Evolutionary conservation across 345 rosid species (phyloP), one percentile per base, ranked within the genome.

Genomic region (Anastatica hierochuntica): DNA sequence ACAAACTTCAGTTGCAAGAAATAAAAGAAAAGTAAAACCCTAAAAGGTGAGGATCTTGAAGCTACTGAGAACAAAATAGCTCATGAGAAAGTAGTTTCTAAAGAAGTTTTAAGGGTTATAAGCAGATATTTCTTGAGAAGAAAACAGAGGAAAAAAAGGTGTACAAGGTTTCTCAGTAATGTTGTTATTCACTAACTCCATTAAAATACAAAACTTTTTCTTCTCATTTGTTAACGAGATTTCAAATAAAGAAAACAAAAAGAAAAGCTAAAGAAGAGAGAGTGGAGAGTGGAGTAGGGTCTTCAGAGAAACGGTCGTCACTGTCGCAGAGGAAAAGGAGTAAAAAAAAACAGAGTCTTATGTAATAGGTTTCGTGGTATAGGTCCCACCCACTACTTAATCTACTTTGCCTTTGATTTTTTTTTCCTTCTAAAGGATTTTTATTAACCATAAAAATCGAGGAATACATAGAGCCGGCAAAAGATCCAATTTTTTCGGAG

Each of bases 341-440:
- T 29, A 46, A 31, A 40, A 23, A 72, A 41, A 67, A 66, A 75
- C 71, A 70, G 62, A 63, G 60, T 56, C 63, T 71, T 58, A 64
- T 68, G 35, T 69, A 68, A 58, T 60, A 77, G 74, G 72, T 74
- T 75, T 75, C 62, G 1, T 10, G 21, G 53, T n/a, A n/a, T 52
- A 66, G 81, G 71, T 52, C n/a, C n/a, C n/a, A n/a, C 76, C 80
- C 70, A 53, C 43, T 14, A 14, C 2, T 34, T 18, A 59, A 66
- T 30, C 15, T 34, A 50, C 65, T 42, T 64, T 36, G 21, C 13
- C 49, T 44, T 35, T 42, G 35, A 34, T 42, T 42, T 8, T 36
- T 16, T 6, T 3, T 15, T 0, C n/a, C n/a, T n/a, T n/a, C n/a
- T 5, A n/a, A 14, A 5, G 15, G 27, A n/a, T n/a, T n/a, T n/a